phyloP scores from a whole-genome alignment of 352 stramenopile species.

The Globisporangium recalcitrans region DNA sequence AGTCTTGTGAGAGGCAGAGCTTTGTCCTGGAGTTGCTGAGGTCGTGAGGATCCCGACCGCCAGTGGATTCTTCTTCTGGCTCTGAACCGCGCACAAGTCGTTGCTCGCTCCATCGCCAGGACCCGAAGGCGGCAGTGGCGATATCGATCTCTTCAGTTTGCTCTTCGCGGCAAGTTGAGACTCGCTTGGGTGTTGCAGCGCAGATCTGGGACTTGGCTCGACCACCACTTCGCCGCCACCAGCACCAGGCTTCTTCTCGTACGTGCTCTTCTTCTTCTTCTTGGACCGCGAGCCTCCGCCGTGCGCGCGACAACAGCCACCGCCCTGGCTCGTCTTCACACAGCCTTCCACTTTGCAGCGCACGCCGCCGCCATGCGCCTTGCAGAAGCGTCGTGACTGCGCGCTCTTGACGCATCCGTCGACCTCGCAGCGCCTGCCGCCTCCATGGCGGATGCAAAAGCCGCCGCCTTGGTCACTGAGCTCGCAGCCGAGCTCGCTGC shows the following conservation, averaged over 20 bases:
- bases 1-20: neutral
- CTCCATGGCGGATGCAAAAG: conserved; percentile 79
- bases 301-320: conserved; percentile 41
- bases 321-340: conserved; percentile 39
- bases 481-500: conserved; percentile 20
- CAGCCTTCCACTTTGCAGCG: conserved; percentile 37
- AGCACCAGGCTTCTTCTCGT: too few relatives aligned
- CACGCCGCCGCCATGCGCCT: conserved; percentile 43
- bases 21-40: too few relatives aligned
- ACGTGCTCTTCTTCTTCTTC: conserved; percentile 3
- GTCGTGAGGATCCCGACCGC: neutral
- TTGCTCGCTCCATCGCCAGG: too few relatives aligned
- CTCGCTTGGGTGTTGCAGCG: neutral
- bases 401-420: conserved; percentile 37
- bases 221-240: neutral
- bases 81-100: too few relatives aligned
- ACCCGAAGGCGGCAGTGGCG: too few relatives aligned
- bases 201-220: neutral
- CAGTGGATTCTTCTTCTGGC: neutral
- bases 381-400: conserved; percentile 52
- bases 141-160: neutral
- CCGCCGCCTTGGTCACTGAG: conserved; percentile 17
- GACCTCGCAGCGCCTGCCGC: conserved; percentile 61
- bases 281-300: conserved; percentile 28
- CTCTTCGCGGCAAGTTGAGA: neutral